Conservation (phyloP, 176 grass and related monocot species). For the Oropetium thomaeum region DNA sequence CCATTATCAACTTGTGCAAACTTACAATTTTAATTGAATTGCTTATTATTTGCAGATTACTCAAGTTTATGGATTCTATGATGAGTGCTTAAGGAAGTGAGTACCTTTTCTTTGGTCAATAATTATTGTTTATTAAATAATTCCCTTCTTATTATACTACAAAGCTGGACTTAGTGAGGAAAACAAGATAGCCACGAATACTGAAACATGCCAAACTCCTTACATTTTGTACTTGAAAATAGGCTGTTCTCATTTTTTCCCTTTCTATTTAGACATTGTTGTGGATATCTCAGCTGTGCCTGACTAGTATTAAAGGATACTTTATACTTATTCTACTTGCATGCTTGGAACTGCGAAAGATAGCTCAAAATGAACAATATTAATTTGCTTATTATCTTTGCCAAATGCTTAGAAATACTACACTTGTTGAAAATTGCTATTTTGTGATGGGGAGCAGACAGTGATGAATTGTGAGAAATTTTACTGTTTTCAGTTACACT, state of each 20-base stretch:
- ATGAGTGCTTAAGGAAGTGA: slow-evolving; percentile 98
- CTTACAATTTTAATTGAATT: slow-evolving; percentile 11
- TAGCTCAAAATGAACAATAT: neutral
- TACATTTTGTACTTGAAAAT: neutral
- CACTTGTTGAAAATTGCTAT: neutral
- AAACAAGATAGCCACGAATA: neutral
- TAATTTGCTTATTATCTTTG: neutral
- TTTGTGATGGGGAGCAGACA: neutral
- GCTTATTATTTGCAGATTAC: slow-evolving; percentile 67
- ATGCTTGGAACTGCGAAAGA: neutral
- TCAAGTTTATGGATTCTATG: slow-evolving; percentile 99
- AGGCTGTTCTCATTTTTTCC: neutral
- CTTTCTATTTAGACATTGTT: neutral
- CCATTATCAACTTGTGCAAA: slow-evolving; percentile 14
- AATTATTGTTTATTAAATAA: neutral
- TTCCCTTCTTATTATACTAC: neutral
- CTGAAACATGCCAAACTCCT: neutral
- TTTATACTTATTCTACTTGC: neutral
- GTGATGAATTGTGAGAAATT: neutral
- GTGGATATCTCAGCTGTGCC: neutral
- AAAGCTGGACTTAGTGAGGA: neutral
- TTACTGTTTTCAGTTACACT: neutral
- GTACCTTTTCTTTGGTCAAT: slow-evolving; percentile 28
- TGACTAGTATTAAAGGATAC: neutral
- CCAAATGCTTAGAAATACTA: neutral